Evolutionary conservation across 2,329 filamentous ascomycete genomes (phyloP).

Genomic region (Cladosporium sp.): DNA sequence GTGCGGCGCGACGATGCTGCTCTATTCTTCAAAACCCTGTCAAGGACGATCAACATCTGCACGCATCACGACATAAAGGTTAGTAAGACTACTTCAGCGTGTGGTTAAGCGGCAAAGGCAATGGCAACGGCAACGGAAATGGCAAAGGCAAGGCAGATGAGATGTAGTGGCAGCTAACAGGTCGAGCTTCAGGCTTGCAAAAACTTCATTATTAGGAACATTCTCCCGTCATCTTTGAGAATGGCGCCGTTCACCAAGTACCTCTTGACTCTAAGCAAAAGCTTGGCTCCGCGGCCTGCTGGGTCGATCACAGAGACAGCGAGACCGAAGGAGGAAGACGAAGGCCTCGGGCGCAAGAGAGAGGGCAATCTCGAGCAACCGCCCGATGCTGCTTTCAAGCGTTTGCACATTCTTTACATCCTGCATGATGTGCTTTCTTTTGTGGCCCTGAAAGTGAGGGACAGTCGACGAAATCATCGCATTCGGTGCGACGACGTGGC

Average conservation of each 20-base stretch:
- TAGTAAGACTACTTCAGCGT: not conserved
- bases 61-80: constrained; percentile 13
- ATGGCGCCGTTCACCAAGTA: constrained; percentile 23
- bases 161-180: not conserved
- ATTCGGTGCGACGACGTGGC: not conserved
- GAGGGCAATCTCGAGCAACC: constrained; percentile 23
- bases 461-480: not conserved
- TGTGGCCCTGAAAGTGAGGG: not conserved
- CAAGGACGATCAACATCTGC: constrained; percentile 12
- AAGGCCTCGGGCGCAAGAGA: constrained; percentile 19
- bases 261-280: constrained; percentile 22
- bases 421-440: constrained; percentile 24
- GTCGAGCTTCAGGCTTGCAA: constrained; percentile 22
- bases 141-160: not conserved
- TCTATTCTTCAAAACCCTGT: not conserved
- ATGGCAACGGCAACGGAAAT: too few relatives aligned
- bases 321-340: constrained; percentile 17
- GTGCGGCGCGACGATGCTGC: constrained; percentile 9
- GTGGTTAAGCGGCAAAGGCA: not conserved
- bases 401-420: constrained; percentile 28
- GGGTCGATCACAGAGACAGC: constrained; percentile 8
- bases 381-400: constrained; percentile 24
- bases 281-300: constrained; percentile 16
- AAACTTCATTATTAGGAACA: constrained; percentile 23
- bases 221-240: constrained; percentile 21